A percentile compares a stretch with the other conserved stretches of the same genome.
phyloP scores from a whole-genome alignment of 176 grass and related monocot genomes.

The Guadua angustifolia region DNA sequence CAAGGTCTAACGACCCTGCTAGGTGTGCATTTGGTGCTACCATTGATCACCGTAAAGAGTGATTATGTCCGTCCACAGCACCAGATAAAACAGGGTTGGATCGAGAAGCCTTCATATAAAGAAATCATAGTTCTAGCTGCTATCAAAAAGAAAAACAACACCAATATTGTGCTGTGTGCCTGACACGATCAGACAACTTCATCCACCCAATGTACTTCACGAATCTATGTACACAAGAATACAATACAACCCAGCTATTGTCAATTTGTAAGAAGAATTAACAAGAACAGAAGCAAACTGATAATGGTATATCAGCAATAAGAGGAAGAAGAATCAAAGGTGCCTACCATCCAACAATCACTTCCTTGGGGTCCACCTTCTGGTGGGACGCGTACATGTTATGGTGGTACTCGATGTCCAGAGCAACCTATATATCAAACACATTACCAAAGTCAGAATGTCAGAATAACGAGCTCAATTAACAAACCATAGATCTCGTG shows the following conservation, averaged over 20 bases:
- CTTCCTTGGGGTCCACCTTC: conserved; percentile 90
- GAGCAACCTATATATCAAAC: conserved; percentile 63
- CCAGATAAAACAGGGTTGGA: background rate
- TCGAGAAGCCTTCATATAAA: background rate
- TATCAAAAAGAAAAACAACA: background rate
- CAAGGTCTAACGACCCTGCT: background rate
- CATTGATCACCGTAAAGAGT: background rate
- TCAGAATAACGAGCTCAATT: background rate
- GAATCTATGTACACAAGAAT: no score
- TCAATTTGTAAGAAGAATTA: background rate
- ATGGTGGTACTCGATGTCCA: conserved; percentile 93
- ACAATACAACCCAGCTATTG: background rate
- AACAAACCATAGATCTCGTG: conserved; percentile 8
- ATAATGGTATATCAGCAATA: background rate
- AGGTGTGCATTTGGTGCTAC: background rate
- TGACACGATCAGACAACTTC: background rate
- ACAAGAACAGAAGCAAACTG: background rate
- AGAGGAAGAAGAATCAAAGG: background rate
- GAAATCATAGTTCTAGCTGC: background rate
- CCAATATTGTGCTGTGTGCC: background rate
- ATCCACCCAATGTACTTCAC: background rate
- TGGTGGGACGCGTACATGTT: conserved; percentile 90
- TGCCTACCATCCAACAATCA: conserved; percentile 86
- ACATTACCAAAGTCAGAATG: no score
- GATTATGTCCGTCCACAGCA: background rate